Evolutionary conservation across 169 alveolate species (phyloP).

Genomic region (Eimeria maxima): DNA sequence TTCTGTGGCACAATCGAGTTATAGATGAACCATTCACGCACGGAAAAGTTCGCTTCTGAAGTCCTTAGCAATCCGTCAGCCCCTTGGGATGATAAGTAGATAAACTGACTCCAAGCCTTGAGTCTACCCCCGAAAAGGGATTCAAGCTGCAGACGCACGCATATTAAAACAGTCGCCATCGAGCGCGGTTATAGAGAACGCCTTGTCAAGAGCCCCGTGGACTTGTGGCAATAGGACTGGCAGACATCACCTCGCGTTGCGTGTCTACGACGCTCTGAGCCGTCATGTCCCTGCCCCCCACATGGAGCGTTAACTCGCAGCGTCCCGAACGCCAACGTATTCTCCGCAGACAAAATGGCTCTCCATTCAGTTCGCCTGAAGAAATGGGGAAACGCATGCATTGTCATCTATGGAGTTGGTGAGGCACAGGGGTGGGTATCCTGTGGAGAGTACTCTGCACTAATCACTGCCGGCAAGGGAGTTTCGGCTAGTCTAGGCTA

Average conservation of each 20-base stretch:
- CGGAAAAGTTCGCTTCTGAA: slow-evolving; percentile 70
- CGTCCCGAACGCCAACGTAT: slow-evolving; percentile 81
- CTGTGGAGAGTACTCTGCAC: neutral
- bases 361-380: slow-evolving; percentile 60
- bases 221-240: neutral
- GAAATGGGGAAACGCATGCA: neutral
- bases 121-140: slow-evolving; percentile 55
- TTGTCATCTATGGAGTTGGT: neutral
- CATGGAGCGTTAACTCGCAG: slow-evolving; percentile 56
- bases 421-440: neutral
- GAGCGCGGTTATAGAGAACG: neutral
- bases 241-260: slow-evolving; percentile 62
- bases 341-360: slow-evolving; percentile 54
- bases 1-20: too few relatives aligned
- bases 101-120: slow-evolving; percentile 68
- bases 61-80: slow-evolving; percentile 61
- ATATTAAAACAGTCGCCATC: neutral
- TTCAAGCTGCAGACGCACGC: slow-evolving; percentile 62
- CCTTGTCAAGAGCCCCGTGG: too few relatives aligned
- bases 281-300: slow-evolving; percentile 61
- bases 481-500: neutral
- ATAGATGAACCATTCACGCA: neutral
- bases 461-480: neutral
- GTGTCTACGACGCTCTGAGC: slow-evolving; percentile 64
- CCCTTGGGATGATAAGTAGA: slow-evolving; percentile 69